Evolutionary conservation across 129 eudicot species (phyloP), one percentile per base, ranked within the genome.

Genomic region (Flaveria sonorensis): DNA sequence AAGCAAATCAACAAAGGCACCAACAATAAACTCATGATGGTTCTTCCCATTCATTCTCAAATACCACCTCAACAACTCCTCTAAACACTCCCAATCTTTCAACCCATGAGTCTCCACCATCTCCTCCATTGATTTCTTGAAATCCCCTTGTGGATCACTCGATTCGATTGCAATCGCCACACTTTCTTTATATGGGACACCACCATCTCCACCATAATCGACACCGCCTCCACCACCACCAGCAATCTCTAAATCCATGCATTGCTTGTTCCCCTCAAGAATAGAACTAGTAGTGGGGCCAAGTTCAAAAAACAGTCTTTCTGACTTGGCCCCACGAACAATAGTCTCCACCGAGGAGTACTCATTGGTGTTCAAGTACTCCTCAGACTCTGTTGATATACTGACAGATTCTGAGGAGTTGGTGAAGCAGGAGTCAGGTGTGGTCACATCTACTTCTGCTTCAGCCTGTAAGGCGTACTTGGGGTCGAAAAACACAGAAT

Each of bases 111-210:
- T 80, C 87, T 91, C 97, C 85, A 94, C 92, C 98, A 94, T 94
- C 71, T 94, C 98, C 78, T 78, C 76, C 98, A 94, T 94, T 15
- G 98, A 94, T 42, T 78, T 81, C 90, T 86, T 94, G 83, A 94
- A 94, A 86, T 94, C 98, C 51, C 13, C 43, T 28, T 87, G 90
- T 45, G 98, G 97, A 74, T 94, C 90, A 1, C 84, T 85, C 4
- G 96, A 89, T 9, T 94, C 97, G 79, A 94, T 75, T 1, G 92
- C 87, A 55, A 87, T 59, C 15, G 78, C 86, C 62, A 89, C 90
- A 28, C 96, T 87, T 70, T 87, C 96, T 76, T 92, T 82, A 55
- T 86, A 85, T 0, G 92, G 92, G 55, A 81, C 10, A 40, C 8
- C 61, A 30, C 4, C 78, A 21, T 18, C 77, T 28, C 16, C 43